A percentile compares a stretch with the other conserved stretches of the same genome.
phyloP scores from a whole-genome alignment of 1,284 basidiomycete genomes.

The Moniliophthora roreri region DNA sequence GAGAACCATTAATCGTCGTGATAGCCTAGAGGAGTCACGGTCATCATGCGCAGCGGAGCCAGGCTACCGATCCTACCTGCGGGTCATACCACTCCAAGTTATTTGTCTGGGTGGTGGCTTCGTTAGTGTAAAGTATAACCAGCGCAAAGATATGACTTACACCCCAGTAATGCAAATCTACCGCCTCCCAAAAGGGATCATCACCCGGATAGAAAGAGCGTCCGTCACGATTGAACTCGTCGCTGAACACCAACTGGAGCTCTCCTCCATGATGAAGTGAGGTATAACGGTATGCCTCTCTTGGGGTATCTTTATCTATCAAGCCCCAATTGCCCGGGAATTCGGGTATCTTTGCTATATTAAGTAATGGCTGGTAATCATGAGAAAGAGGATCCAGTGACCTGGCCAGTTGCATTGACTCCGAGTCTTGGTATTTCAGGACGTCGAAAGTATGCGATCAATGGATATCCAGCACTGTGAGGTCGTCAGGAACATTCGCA shows the following conservation, averaged over 20 bases:
- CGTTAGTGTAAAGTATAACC: too few relatives aligned
- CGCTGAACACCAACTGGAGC: conserved; percentile 48
- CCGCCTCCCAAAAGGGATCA: conserved; percentile 8
- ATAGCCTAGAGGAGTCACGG: conserved; percentile 12
- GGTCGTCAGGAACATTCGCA: conserved; percentile 16
- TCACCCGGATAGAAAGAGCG: conserved; percentile 19
- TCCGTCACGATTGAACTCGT: conserved; percentile 21
- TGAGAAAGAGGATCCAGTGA: conserved; percentile 17
- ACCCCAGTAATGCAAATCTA: conserved; percentile 30
- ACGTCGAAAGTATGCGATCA: conserved; percentile 38
- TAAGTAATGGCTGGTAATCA: conserved; percentile 16
- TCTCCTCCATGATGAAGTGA: conserved; percentile 55
- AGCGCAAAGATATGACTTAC: too few relatives aligned
- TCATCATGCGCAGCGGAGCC: too few relatives aligned
- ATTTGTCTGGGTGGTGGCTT: conserved; percentile 22
- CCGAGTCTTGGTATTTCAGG: conserved; percentile 30
- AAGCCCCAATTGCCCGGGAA: conserved; percentile 67
- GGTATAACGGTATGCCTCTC: conserved; percentile 52
- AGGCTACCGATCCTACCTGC: too few relatives aligned
- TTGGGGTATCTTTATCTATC: conserved; percentile 78
- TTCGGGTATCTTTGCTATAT: conserved; percentile 61
- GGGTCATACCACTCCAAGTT: conserved; percentile 45
- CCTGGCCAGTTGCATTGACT: conserved; percentile 72
- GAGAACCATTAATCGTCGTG: conserved; percentile 11
- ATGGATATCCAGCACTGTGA: conserved; percentile 37